Percentiles rank a stretch among this genome's conserved stretches.
Evolutionary conservation across 2,329 filamentous ascomycete species (phyloP).

Genomic region (Epichloe aotearoae): DNA sequence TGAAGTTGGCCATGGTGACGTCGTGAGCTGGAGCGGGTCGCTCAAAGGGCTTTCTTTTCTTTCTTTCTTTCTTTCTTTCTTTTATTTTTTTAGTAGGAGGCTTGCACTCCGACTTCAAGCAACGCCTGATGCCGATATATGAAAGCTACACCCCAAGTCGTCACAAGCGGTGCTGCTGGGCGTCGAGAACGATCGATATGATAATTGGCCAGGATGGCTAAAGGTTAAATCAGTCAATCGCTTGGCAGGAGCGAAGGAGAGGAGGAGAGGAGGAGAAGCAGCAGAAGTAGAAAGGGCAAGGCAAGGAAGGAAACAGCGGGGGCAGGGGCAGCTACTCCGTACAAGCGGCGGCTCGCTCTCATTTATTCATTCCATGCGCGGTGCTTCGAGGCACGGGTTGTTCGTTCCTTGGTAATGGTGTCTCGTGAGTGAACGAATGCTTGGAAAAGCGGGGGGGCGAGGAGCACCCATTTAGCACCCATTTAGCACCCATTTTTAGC

Average conservation of each 20-base stretch:
- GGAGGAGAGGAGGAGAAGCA: background rate
- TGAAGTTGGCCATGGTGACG: slow-evolving; percentile 8
- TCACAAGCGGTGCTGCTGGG: background rate
- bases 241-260: background rate
- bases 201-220: too few species aligned
- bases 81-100: background rate
- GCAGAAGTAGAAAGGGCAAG: background rate
- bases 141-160: background rate
- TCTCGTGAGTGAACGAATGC: background rate
- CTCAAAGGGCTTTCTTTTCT: too few species aligned
- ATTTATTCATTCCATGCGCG: background rate
- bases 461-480: background rate
- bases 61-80: too few species aligned
- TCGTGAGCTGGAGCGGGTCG: background rate
- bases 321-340: background rate
- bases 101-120: background rate
- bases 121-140: background rate
- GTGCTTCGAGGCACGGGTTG: too few species aligned
- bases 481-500: too few species aligned
- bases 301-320: background rate
- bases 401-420: background rate
- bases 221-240: background rate
- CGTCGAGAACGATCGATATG: background rate
- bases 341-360: background rate
- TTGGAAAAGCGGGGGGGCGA: background rate